A percentile compares a stretch with the other conserved stretches of the same genome.
Evolutionary conservation across 2,329 filamentous ascomycete species (phyloP).

Genomic region (Penicillium italicum): DNA sequence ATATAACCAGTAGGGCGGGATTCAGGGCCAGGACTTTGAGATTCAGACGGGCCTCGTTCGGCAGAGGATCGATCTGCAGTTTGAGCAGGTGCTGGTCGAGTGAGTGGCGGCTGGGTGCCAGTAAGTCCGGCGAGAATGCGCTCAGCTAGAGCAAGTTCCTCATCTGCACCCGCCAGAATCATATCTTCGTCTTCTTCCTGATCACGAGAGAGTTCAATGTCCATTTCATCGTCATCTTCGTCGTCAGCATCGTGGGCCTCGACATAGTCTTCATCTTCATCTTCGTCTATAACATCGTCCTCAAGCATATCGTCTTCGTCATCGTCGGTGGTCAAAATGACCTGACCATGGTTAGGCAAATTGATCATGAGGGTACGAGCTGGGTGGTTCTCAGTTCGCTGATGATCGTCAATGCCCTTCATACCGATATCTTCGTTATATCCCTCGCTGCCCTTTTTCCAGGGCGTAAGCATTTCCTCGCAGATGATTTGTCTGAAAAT

Average conservation of each 20-base stretch:
- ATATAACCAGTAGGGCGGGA: conserved; percentile 37
- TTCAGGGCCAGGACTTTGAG: conserved; percentile 16
- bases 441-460: conserved; percentile 80
- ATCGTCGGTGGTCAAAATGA: conserved; percentile 47
- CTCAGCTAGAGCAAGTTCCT: conserved; percentile 70
- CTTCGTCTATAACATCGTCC: conserved; percentile 27
- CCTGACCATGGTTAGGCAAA: conserved; percentile 41
- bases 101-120: conserved; percentile 62
- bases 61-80: conserved; percentile 28
- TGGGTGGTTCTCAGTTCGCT: conserved; percentile 54
- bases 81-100: conserved; percentile 40
- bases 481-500: conserved; percentile 80
- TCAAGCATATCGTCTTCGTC: conserved; percentile 42
- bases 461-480: conserved; percentile 83
- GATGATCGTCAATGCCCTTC: conserved; percentile 78
- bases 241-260: conserved; percentile 50
- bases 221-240: conserved; percentile 44
- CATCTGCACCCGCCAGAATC: conserved; percentile 55
- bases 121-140: conserved; percentile 74
- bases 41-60: conserved; percentile 16
- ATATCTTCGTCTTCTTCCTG: conserved; percentile 53
- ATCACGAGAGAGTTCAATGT: conserved; percentile 32
- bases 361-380: conserved; percentile 41
- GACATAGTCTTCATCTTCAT: conserved; percentile 46
- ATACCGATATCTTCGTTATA: conserved; percentile 73